Conservation (phyloP, 495 filamentous ascomycete genomes). For the Hyaloscypha finlandica region DNA sequence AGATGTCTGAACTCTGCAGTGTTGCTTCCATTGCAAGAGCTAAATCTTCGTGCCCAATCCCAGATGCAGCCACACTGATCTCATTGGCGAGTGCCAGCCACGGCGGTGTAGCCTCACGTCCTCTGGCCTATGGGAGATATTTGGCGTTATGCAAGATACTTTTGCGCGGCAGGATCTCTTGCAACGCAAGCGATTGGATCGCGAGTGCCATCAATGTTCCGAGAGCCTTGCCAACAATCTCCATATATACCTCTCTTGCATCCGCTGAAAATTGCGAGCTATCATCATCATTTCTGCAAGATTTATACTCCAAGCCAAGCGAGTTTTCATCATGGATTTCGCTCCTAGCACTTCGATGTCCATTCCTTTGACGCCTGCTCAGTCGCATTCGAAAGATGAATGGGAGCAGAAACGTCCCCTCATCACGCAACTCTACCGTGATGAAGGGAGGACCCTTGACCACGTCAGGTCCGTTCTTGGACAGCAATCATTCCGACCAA, state of each 20-base stretch:
- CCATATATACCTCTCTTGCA: neutral
- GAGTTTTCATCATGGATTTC: no score
- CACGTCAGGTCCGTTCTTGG: neutral
- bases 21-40: no score
- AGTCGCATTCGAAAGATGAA: neutral
- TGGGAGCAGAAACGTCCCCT: neutral
- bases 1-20: neutral
- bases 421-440: neutral
- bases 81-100: neutral
- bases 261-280: neutral
- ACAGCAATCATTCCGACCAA: constrained; percentile 2
- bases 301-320: no score
- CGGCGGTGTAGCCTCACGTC: neutral
- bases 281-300: no score
- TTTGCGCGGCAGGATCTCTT: neutral
- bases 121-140: neutral
- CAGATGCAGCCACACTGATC: no score
- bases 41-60: no score
- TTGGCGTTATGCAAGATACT: neutral
- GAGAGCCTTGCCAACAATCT: neutral
- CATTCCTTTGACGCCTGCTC: neutral
- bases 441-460: neutral
- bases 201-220: neutral
- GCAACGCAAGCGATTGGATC: neutral
- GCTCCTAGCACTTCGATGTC: no score